These are phyloP conservation scores for Phellopilus nigrolimitatus DNA, from an alignment of 1,284 basidiomycete genomes.

Conservation along the genomic window DNA sequence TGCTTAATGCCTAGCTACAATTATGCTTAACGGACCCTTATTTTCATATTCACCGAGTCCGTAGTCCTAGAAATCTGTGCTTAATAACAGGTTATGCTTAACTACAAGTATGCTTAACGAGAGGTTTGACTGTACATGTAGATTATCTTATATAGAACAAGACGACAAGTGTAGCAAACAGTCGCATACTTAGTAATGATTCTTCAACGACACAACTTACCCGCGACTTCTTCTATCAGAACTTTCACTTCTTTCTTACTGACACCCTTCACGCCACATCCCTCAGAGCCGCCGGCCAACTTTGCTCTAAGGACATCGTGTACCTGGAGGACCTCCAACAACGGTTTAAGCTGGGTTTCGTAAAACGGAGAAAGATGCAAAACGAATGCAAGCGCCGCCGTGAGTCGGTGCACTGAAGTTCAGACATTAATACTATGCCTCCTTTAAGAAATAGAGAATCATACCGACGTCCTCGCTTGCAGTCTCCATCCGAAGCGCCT, in stretches of 20 bases:
- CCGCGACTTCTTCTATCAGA: conserved; percentile 62
- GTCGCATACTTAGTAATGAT: too few relatives aligned
- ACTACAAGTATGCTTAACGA: too few relatives aligned
- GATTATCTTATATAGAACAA: too few relatives aligned
- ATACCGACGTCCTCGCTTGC: conserved; percentile 74
- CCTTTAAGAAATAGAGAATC: conserved; percentile 30
- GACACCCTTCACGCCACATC: conserved; percentile 47
- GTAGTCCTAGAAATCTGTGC: too few relatives aligned
- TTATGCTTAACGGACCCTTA: too few relatives aligned
- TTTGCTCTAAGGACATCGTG: conserved; percentile 49
- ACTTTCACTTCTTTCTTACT: conserved; percentile 58
- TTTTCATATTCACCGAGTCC: too few relatives aligned
- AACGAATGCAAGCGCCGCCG: conserved; percentile 69
- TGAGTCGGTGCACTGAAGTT: conserved; percentile 67
- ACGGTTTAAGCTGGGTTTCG: conserved; percentile 43
- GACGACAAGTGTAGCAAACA: too few relatives aligned
- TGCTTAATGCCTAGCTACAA: too few relatives aligned
- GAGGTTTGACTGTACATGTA: too few relatives aligned
- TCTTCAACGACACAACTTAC: conserved; percentile 35
- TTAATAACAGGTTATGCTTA: too few relatives aligned
- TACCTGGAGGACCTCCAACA: conserved; percentile 72
- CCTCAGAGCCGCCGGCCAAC: conserved; percentile 36
- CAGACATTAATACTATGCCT: conserved; percentile 4
- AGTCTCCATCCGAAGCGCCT: conserved; percentile 66
- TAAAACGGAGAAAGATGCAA: conserved; percentile 66